A percentile compares a stretch with the other conserved stretches of the same genome.
Conservation (phyloP, 1,284 basidiomycete genomes). For the Filobasidium uniguttulatum region DNA sequence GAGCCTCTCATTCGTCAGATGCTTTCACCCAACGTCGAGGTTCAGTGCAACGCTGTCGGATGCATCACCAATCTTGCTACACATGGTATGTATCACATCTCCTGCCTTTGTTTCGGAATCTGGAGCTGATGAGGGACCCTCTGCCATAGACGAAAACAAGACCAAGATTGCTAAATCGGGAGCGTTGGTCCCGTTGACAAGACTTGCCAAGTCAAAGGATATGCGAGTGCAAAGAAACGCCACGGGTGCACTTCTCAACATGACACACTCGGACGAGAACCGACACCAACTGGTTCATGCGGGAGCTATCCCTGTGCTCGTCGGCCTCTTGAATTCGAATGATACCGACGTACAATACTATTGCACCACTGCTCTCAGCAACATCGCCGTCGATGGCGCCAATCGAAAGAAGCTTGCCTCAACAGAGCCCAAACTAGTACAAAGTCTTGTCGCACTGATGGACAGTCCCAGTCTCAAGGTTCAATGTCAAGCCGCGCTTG, state of each 20-base stretch:
- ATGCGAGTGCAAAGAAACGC: slow-evolving; percentile 99
- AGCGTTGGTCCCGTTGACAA: slow-evolving; percentile 87
- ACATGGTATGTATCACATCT: slow-evolving; percentile 53
- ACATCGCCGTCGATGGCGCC: slow-evolving; percentile 91
- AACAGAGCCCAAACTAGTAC: slow-evolving; percentile 87
- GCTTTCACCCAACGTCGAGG: slow-evolving; percentile 97
- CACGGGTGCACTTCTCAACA: slow-evolving; percentile 93
- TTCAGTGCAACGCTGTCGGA: slow-evolving; percentile 99
- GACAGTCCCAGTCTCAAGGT: slow-evolving; percentile 96
- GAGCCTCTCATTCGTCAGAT: slow-evolving; percentile 98
- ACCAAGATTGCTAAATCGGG: slow-evolving; percentile 99
- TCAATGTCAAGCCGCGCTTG: slow-evolving; percentile 95
- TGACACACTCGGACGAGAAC: slow-evolving; percentile 98
- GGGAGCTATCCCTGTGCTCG: slow-evolving; percentile 94
- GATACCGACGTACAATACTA: slow-evolving; percentile 99
- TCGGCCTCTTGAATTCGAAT: slow-evolving; percentile 84
- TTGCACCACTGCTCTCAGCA: slow-evolving; percentile 95
- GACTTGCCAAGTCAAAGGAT: slow-evolving; percentile 93
- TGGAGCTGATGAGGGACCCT: background rate
- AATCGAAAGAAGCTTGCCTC: slow-evolving; percentile 94
- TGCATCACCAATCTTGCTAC: slow-evolving; percentile 98
- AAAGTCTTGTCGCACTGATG: slow-evolving; percentile 91
- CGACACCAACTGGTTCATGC: slow-evolving; percentile 96
- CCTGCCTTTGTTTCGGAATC: background rate
- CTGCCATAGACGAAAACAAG: slow-evolving; percentile 79